Base-by-base conservation (phyloP, 441 rosid genomes). In the Gossypium schwendimanii region DNA sequence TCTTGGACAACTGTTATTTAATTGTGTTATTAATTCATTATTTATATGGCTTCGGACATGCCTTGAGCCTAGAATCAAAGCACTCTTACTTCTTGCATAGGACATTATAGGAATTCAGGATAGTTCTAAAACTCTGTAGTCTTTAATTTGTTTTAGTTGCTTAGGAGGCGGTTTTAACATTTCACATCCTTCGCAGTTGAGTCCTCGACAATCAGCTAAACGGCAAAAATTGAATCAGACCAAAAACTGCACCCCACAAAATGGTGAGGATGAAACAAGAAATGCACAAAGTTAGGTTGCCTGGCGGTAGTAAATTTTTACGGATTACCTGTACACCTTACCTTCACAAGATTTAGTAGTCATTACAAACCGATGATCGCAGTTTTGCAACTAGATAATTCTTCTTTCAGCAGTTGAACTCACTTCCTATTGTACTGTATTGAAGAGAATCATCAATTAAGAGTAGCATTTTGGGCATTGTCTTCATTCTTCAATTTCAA, bases 121-220 rank as follows among this genome's bases (percentile, higher is more conserved):
- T 63, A 18, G n/a, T 63, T 63, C 3, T 3, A 44, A 14, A 36
- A 63, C 6, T 20, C 1, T 6, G 14, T 63, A n/a, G 31, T 12
- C 5, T 66, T 66, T 17, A 10, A 2, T 2, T 39, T 55, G 71
- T 8, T 28, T 52, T 36, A 53, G 24, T 24, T 31, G 23, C 9
- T 9, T 5, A 18, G 9, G 15, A 31, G 67, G 44, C 23, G 21
- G 20, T 71, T 57, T 59, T 61, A 66, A 77, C 78, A 14, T 74
- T 69, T 72, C 49, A 44, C 76, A 21, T 63, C 14, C 26, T 74
- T 24, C 85, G 90, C 72, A 92, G 95, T 79, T 87, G 81, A 86
- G 85, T 67, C 92, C 89, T 20, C 88, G 64, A 57, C 75, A 87
- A 68, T 78, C 73, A 5, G 74, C 80, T 73, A 75, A 81, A 52